Percentiles rank a stretch among this genome's conserved stretches.
Conservation (phyloP, 2,329 filamentous ascomycete species). For the Metarhizium album region DNA sequence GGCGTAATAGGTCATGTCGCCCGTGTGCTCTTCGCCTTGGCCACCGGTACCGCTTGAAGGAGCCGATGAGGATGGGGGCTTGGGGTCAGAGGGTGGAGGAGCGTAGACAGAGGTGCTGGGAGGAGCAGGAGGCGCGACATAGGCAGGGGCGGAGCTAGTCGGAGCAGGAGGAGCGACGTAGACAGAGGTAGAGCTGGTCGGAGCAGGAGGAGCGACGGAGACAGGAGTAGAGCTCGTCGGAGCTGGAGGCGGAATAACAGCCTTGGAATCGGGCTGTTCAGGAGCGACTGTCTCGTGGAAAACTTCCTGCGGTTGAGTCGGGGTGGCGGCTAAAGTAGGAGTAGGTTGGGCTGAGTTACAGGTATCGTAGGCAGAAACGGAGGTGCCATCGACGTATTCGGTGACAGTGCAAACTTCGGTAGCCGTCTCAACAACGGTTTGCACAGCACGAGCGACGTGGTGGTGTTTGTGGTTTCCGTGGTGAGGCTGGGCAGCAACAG, state of each 20-base stretch:
- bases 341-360: conserved; percentile 17
- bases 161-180: conserved; percentile 16
- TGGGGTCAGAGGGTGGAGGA: conserved; percentile 6
- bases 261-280: neutral
- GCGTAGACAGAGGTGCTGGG: conserved; percentile 11
- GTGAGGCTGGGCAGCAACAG: conserved; percentile 41
- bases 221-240: conserved; percentile 2
- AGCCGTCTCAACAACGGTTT: conserved; percentile 41
- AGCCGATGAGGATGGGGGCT: neutral
- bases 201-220: conserved; percentile 7
- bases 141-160: conserved; percentile 14
- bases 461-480: conserved; percentile 26
- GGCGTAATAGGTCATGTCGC: conserved; percentile 66
- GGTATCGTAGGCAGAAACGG: conserved; percentile 35
- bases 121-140: conserved; percentile 14
- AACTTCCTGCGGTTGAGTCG: conserved; percentile 15
- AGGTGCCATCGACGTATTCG: conserved; percentile 35
- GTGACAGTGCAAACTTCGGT: conserved; percentile 38
- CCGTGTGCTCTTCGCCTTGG: conserved; percentile 28
- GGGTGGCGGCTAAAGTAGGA: conserved; percentile 1
- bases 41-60: conserved; percentile 6
- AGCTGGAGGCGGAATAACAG: neutral
- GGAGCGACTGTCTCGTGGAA: conserved; percentile 18
- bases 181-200: conserved; percentile 14
- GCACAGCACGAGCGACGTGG: conserved; percentile 27